Evolutionary conservation across 140 eudicot genomes (phyloP), one percentile per base, ranked within the genome.

Genomic region (Bidens hawaiensis): DNA sequence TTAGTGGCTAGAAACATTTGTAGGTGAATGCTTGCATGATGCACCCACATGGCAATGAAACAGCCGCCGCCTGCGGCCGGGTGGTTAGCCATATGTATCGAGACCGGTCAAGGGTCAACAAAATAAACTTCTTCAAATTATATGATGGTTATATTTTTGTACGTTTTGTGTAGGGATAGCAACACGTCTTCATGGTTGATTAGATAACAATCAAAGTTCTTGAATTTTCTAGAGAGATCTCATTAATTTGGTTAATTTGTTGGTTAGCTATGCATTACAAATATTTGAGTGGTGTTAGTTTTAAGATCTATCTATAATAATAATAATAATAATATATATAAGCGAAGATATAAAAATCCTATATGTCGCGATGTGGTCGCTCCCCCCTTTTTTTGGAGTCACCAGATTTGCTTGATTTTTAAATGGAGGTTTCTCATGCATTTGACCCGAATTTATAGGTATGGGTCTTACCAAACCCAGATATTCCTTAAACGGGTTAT

Each of bases 31-130:
- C 46, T 40, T 54, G 73, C 46, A 55, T 25, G 73, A 67, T 54
- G 34, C 54, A 67, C 65, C 57, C 65, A 71, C 64, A 71, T 71
- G 76, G 70, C 49, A 52, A 10, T n/a, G 56, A 26, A 71, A 0
- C 57, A 71, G 24, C 64, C 76, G 76, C 70, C 76, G 76, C 57
- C 65, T 62, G 40, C 55, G 76, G 64, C 76, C 63, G 31, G 64
- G 68, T 47, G 53, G 40, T 38, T 50, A 67, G 64, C 65, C 65
- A 41, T n/a, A n/a, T 53, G 25, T 38, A 66, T 6, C n/a, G 33
- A 18, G 76, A 62, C 64, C 64, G 52, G 76, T 71, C 70, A 62
- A 63, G n/a, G 28, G 26, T 51, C 76, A 71, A 50, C 68, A 69
- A 28, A 26, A 64, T 1, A 17, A 13, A 22, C 8, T 4, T 50